Conservation (phyloP, 805 yeast species). For the Kodamaea leandrae region DNA sequence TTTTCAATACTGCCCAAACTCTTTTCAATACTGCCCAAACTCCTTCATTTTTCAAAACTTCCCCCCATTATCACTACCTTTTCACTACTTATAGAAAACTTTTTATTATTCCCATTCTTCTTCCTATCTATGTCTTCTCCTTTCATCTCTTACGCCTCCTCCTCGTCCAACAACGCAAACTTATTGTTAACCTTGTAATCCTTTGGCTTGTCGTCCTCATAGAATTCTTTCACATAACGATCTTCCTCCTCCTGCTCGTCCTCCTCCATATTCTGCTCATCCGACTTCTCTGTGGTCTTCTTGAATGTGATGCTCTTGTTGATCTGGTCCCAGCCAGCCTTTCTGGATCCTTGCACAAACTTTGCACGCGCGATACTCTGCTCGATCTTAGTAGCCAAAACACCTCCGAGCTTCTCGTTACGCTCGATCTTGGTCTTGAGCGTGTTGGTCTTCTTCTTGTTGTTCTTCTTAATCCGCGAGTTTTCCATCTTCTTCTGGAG, state of each 20-base stretch:
- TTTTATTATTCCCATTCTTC: no score
- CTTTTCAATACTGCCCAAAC: no score
- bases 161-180: constrained; percentile 40
- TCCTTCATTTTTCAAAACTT: no score
- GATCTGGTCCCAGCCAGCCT: constrained; percentile 70
- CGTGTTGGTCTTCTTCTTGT: constrained; percentile 31
- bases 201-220: constrained; percentile 13
- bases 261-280: constrained; percentile 21
- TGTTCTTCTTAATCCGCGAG: constrained; percentile 27
- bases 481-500: constrained; percentile 54
- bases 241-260: constrained; percentile 36
- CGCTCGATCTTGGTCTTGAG: constrained; percentile 43
- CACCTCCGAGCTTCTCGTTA: constrained; percentile 52
- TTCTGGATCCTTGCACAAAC: constrained; percentile 59
- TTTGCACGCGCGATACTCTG: constrained; percentile 64
- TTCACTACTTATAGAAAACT: neutral
- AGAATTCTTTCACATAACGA: constrained; percentile 33
- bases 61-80: no score
- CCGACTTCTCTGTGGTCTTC: constrained; percentile 8
- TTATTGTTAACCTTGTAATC: constrained; percentile 19
- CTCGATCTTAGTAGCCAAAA: constrained; percentile 58
- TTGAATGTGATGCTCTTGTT: constrained; percentile 46
- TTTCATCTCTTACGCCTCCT: constrained; percentile 29
- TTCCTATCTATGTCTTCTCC: no score
- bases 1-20: no score